phyloP scores from a whole-genome alignment of 345 rosid species.

The Eutrema yunnanense region DNA sequence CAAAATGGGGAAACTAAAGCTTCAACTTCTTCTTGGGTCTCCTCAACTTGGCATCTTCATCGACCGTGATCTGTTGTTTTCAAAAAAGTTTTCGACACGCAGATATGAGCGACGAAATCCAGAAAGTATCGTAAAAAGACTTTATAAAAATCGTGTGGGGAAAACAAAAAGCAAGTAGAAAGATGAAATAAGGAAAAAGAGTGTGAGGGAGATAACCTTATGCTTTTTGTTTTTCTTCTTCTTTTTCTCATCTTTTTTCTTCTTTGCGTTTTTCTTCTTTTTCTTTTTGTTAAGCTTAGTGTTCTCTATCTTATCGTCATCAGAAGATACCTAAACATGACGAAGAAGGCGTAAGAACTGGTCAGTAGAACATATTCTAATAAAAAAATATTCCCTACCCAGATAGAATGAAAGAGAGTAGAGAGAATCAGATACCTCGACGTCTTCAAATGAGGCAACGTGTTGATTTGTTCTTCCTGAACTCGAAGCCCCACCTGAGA shows the following conservation, averaged over 20 bases:
- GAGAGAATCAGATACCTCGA: constrained; percentile 30
- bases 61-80: constrained; percentile 37
- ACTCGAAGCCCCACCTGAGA: constrained; percentile 55
- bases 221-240: constrained; percentile 40
- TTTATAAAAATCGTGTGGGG: no score
- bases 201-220: constrained; percentile 33
- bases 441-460: constrained; percentile 60
- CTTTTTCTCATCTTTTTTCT: constrained; percentile 31
- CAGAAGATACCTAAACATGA: no score
- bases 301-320: constrained; percentile 37
- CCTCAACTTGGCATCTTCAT: no score
- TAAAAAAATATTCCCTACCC: background rate
- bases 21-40: no score
- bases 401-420: constrained; percentile 1
- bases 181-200: constrained; percentile 23
- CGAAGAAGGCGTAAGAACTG: background rate
- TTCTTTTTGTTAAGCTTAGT: constrained; percentile 35
- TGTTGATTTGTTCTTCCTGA: constrained; percentile 53
- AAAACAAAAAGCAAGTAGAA: constrained; percentile 25
- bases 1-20: no score
- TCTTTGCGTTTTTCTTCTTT: constrained; percentile 35
- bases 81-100: constrained; percentile 1
- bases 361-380: constrained; percentile 19
- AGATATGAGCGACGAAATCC: constrained; percentile 19
- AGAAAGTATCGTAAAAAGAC: constrained; percentile 13